Percentiles rank a stretch among this genome's conserved stretches.
These are phyloP conservation scores for Jasminum sambac DNA, from an alignment of 257 asterid genomes.

Conservation along the genomic window DNA sequence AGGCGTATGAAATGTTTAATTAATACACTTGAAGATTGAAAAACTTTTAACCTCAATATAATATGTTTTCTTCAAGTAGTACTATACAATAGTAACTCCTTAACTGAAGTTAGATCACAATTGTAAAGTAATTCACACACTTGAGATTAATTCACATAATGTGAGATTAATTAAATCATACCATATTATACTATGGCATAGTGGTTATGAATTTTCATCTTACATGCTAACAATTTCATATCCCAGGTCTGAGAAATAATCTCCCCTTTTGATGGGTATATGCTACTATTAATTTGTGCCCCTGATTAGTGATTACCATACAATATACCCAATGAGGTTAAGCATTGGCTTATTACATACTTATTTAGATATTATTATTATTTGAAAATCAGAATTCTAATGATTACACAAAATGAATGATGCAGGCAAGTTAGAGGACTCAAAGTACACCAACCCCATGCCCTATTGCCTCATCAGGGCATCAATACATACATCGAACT, in stretches of 20 bases:
- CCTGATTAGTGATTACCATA: not conserved
- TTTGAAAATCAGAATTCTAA: too few species aligned
- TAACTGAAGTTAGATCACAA: not conserved
- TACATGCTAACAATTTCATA: not conserved
- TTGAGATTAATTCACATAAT: not conserved
- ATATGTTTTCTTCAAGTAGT: not conserved
- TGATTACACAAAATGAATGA: not conserved
- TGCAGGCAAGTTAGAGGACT: not conserved
- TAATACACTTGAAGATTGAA: not conserved
- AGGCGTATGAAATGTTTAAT: not conserved
- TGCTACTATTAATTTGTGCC: not conserved
- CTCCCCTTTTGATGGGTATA: not conserved
- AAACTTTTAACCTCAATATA: not conserved
- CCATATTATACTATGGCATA: not conserved
- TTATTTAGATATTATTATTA: not conserved
- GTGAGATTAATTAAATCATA: not conserved
- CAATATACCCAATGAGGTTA: not conserved
- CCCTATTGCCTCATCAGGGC: not conserved
- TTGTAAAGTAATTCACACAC: not conserved
- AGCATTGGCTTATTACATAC: not conserved
- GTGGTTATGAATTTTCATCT: not conserved
- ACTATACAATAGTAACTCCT: not conserved
- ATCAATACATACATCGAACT: constrained; percentile 4
- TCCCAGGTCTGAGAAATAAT: not conserved
- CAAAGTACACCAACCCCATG: constrained; percentile 16